Evolutionary conservation across 2,329 filamentous ascomycete genomes (phyloP), one percentile per base, ranked within the genome.

Genomic region (Alternaria consortialis): DNA sequence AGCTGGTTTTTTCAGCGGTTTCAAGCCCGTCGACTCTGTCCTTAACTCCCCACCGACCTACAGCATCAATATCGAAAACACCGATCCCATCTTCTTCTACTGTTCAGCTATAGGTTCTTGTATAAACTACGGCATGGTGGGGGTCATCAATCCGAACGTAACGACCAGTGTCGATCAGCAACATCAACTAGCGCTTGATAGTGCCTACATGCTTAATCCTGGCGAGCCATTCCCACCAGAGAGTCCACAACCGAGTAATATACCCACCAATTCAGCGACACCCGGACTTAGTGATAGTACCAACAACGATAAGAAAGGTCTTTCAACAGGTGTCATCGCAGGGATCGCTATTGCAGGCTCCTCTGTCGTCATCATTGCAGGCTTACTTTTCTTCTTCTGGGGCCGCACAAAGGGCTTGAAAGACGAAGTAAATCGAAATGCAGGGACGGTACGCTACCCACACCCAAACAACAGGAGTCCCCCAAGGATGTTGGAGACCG

Each of bases 81-180:
- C 73, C 1, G 39, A 65, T 1, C 77, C 78, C 2, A 71, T 79
- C 1, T 79, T 75, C 60, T 80, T 77, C 70, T 80, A 80, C 67
- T 79, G 76, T 60, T 71, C 88, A 0, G 89, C 90, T 0, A 84
- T 87, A 0, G 85, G 82, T 2, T 90, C 88, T 5, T 94, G 91
- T 72, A 83, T 84, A 9, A 76, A 80, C 2, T 85, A 88, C 53
- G 85, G 87, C 37, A 94, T 94, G 91, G 85, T 94, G 17, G 91
- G 91, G 4, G 89, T 87, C 1, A 89, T 94, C 66, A 94, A 94
- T 71, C 85, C 89, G 9, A 76, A 74, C 44, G 32, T 67, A 7
- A 65, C 60, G 12, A 70, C 65, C 43, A 67, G 62, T 6, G 63
- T 78, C 37, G 53, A 62, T 6, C 55, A 53, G 32, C 76, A 79